Evolutionary conservation across 495 filamentous ascomycete species (phyloP), one percentile per base, ranked within the genome.

Genomic region (Xylaria scruposa): DNA sequence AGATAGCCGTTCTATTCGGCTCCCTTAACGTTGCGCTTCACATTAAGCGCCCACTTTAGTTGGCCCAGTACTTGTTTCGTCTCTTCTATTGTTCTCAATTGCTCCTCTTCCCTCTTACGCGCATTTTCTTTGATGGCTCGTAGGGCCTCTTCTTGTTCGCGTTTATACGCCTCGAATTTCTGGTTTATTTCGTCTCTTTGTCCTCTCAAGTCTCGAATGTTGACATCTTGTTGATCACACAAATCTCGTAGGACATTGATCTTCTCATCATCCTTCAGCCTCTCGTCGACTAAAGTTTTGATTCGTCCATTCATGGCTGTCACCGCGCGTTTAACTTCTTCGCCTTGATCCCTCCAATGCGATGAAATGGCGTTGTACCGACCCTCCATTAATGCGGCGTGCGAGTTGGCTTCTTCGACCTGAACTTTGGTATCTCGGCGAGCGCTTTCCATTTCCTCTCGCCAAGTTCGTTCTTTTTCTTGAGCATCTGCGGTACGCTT

Each of bases 331-430:
- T 83, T 77, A 63, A 91, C 88, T 70, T 86, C 85, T n/a, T 86
- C 88, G n/a, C 88, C 87, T 70, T 92, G 85, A 17, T 90, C 84
- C 70, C 82, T 87, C 89, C 89, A 92, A 72, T 91, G 85, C 42
- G 85, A 87, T 38, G 87, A 85, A 54, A 96, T 86, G 5, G 91
- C 88, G 24, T 94, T 92, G 75, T 95, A 94, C 70, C 93, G 88
- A 24, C 85, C 80, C 73, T 89, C 87, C 80, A 86, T 82, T 58
- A 87, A 70, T 46, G 81, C 73, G 59, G 89, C 86, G 60, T 88
- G 82, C 62, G 88, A 86, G 61, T 83, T 87, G 31, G 89, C 83
- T 72, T 91, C 89, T 58, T 92, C 90, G 44, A 90, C 86, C 73
- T 90, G 87, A 10, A 83, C 80, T 74, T 90, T 87, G 70, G 88